Evolutionary conservation across 495 filamentous ascomycete genomes (phyloP), one percentile per base, ranked within the genome.

Genomic region (Haplographium delicatum): DNA sequence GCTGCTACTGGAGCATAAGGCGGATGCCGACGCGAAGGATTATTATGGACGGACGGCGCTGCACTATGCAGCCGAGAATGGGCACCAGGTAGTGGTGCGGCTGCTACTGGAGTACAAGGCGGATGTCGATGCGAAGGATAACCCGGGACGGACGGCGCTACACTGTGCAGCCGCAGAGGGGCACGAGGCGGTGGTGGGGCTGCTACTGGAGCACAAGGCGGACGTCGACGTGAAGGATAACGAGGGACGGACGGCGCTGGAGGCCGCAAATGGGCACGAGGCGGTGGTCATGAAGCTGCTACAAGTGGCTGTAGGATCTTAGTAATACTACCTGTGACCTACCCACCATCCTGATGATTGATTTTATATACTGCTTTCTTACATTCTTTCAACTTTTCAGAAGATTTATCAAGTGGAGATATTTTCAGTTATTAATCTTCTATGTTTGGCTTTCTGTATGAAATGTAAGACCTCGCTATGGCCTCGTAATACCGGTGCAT

Each of bases 261-360:
- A 72, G 5, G 66, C 66, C 5, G 26, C 56, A 15, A 59, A 61
- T 9, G 71, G 71, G 13, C 53, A 68, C 52, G 41, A 63, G 19
- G 63, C 64, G 13, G 63, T 71, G 44, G 64, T 67, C 24, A 58
- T 62, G 39, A 55, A 68, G 16, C 48, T 76, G 22, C 50, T 75
- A n/a, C 53, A 62, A 20, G 23, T 35, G 28, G 30, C 30, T 11
- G 46, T 33, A 23, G 46, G n/a, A n/a, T n/a, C n/a, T n/a, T n/a
- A n/a, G n/a, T n/a, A n/a, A n/a, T n/a, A n/a, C n/a, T n/a, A n/a
- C n/a, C n/a, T n/a, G n/a, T n/a, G n/a, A n/a, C n/a, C n/a, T n/a
- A n/a, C n/a, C n/a, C n/a, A n/a, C n/a, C n/a, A n/a, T n/a, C n/a
- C n/a, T n/a, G n/a, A n/a, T n/a, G n/a, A n/a, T n/a, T n/a, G n/a